Base-by-base conservation (phyloP, 2,329 filamentous ascomycete genomes). In the Botrytis paeoniae region DNA sequence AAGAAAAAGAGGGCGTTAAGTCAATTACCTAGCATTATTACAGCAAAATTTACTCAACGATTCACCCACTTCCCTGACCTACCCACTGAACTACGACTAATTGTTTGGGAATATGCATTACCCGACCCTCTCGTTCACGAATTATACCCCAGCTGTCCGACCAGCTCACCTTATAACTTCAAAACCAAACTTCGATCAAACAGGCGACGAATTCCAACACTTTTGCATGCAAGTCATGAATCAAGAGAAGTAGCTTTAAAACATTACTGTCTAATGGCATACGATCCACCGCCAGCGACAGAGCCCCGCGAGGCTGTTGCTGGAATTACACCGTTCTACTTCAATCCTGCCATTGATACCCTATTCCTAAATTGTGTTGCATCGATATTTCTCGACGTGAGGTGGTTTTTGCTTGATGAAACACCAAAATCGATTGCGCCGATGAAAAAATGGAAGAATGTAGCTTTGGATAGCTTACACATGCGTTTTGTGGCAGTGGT, bases 161-260 rank as follows among this genome's bases (percentile, higher is more conserved):
- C 71, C 54, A 65, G 78, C 12, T 78, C 77, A 57, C 76, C 79
- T 39, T 79, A 80, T 69, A 78, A 80, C 45, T 75, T 79, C 54
- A 77, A 77, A 61, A 80, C 79, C 74, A 80, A 77, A 35, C 80
- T 80, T 65, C 78, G 79, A n/a, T 79, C 78, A 32, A 80, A 80
- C 73, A 76, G 74, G 43, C 74, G 72, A 16, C 73, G 71, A 16
- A 78, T 79, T 22, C 79, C 79, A 12, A 29, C 76, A 3, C 76
- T 80, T 10, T 76, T 80, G 29, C 78, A 78, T 39, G 75, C 73
- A 41, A 77, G 75, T 70, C 73, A 39, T 16, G 79, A 80, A 72
- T 78, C 78, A n/a, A 73, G 79, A 54, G 37, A 43, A 3, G 64
- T 80, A 12, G 78, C 79, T 7, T 20, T 79, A 29, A 70, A 75